Base-by-base conservation (phyloP, 768 basidiomycete genomes). In the Plicaturopsis crispa region DNA sequence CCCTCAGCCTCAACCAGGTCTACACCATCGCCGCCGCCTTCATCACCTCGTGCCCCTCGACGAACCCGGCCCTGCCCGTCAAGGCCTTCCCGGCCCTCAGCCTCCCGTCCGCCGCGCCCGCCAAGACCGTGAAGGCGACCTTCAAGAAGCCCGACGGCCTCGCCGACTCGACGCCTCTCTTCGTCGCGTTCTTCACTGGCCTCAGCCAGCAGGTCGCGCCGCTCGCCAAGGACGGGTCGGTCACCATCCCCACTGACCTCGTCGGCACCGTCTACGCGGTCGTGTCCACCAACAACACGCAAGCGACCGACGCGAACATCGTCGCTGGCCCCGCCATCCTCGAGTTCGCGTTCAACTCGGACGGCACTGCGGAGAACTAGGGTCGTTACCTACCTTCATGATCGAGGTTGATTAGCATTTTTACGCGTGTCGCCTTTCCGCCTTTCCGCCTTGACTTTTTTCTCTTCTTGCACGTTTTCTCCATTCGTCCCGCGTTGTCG, bases 251-350 rank as follows among this genome's bases (percentile, higher is more conserved):
- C 1, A 33, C 38, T 4, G 44, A 41, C 11, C 41, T 62, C 7
- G 36, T 38, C 42, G 66, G 66, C 23, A 63, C 60, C 31, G 56
- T 61, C 17, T 70, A 65, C 50, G 60, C 60, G 7, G 55, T 69
- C 24, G 58, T 70, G 39, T 52, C 56, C 18, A 63, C 48, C 46
- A 59, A 56, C 47, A 59, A 59, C 44, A 42, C 57, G 16, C 51
- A 54, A 12, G 57, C 68, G 17, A 52, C 52, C 21, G 73, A 78
- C 40, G 61, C 63, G 20, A 71, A 57, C 41, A 73, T 69, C 18
- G 54, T 83, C 26, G 79, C 77, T 24, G 80, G 80, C 2, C 75
- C 75, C 6, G 60, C 67, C 13, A 61, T 79, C 47, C 46, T 70
- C 20, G 49, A 50, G 30, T 67, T 73, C 50, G 50, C 52, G 20